Base-by-base conservation (phyloP, 1,284 basidiomycete genomes). In the Malassezia nana region DNA sequence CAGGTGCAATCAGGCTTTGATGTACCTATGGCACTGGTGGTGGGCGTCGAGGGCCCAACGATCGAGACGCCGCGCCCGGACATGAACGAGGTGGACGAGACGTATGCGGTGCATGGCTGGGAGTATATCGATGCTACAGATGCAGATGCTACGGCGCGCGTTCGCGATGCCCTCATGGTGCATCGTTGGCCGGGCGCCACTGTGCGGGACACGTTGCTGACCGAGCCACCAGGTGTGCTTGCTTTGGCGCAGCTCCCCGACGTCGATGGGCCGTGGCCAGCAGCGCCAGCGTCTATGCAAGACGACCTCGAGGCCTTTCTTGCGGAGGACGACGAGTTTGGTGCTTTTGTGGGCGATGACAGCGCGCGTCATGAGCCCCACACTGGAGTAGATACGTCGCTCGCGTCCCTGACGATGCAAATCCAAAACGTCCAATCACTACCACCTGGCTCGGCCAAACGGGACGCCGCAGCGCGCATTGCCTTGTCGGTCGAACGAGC, bases 91-190 rank as follows among this genome's bases (percentile, higher is more conserved):
- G 25, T 45, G 0, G 53, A 55, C 25, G 47, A 45, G 25, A 29
- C 43, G 20, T 48, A 55, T 22, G 47, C 53, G 8, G n/a, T 39
- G 24, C 20, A 44, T 22, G 52, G 52, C 18, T 55, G 53, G 53
- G 53, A 55, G 41, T 55, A 55, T 25, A 15, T 55, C 2, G 48
- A 45, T 5, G 32, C 22, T 13, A n/a, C 8, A 20, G 51, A 47
- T 6, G 25, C 7, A 8, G 47, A 50, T 16, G 31, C 24, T 8
- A 10, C 12, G 6, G 15, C 12, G 15, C 53, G 53, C 10, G 3
- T 55, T 2, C 40, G 39, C 25, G 47, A 55, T 10, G 53, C 53
- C 1, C 44, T 55, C 31, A 50, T 55, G 53, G 32, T 28, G 25
- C 46, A 55, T 32, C 30, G 16, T 18, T 55, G 53, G 53, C 35